Conservation (phyloP, 2,329 filamentous ascomycete species). For the Orbilia oligospora region DNA sequence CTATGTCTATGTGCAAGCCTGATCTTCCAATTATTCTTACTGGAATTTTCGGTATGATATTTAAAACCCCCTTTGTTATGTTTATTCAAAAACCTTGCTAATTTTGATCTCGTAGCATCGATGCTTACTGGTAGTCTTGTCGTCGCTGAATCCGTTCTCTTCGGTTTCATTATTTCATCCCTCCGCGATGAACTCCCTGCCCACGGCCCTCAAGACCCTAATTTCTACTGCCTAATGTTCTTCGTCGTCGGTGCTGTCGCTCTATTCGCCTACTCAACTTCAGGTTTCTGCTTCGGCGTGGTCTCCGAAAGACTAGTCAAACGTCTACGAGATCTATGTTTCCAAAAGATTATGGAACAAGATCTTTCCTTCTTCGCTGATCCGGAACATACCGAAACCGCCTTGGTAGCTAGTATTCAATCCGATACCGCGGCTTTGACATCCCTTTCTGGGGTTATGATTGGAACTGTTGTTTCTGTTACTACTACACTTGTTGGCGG, state of each 20-base stretch:
- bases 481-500: slow-evolving; percentile 69
- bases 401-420: slow-evolving; percentile 69
- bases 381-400: slow-evolving; percentile 68
- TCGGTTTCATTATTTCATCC: slow-evolving; percentile 71
- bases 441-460: slow-evolving; percentile 70
- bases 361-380: slow-evolving; percentile 68
- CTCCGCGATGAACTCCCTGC: slow-evolving; percentile 69
- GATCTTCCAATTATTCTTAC: slow-evolving; percentile 45
- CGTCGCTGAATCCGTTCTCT: slow-evolving; percentile 75
- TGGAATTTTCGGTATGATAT: slow-evolving; percentile 43
- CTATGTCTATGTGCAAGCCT: slow-evolving; percentile 51
- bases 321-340: slow-evolving; percentile 68
- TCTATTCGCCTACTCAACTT: slow-evolving; percentile 68
- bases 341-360: slow-evolving; percentile 63
- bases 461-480: slow-evolving; percentile 71
- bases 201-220: slow-evolving; percentile 63
- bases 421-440: slow-evolving; percentile 70
- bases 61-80: not conserved
- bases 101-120: slow-evolving; percentile 65
- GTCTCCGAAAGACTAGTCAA: slow-evolving; percentile 69
- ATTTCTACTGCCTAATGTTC: slow-evolving; percentile 70
- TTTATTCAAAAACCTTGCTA: slow-evolving; percentile 12
- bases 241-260: slow-evolving; percentile 72
- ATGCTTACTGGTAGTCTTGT: slow-evolving; percentile 70
- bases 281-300: slow-evolving; percentile 70